Evolutionary conservation across 2,329 filamentous ascomycete species (phyloP), one percentile per base, ranked within the genome.

Genomic region (Bipolaris sorokiniana): DNA sequence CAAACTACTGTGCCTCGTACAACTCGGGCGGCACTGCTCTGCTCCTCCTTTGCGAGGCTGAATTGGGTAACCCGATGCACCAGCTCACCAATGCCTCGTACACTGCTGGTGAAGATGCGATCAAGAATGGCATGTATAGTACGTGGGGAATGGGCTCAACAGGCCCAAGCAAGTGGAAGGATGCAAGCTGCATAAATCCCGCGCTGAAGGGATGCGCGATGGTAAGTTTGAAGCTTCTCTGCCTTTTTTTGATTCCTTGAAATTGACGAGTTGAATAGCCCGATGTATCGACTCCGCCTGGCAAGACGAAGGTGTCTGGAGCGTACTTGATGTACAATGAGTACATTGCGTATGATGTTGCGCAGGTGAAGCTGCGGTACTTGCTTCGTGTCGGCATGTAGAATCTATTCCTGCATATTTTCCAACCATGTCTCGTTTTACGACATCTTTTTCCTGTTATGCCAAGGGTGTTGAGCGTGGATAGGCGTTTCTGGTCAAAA

Each of bases 21-120:
- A 83, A 79, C 58, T 90, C 88, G n/a, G 84, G 83, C n/a, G 84
- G 86, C 18, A 86, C 87, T 20, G 92, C 88, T 0, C 80, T 97
- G 3, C 80, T 96, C 3, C 82, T 97, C 16, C 86, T 97, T 1
- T 96, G 92, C 67, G 92, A 96, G 69, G 91, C 90, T 3, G 89
- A 92, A 76, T 83, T 97, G 2, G 92, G 92, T 5, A 77, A 88
- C 33, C 91, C 91, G 0, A 87, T 94, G 79, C 84, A 89, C 56
- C 82, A 88, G 65, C 81, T 93, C 2, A 80, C 77, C 0, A 0
- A 79, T 11, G 75, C 85, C 1, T 84, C 84, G 18, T 91, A 86
- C 69, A 76, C 79, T 7, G 92, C 92, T 0, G 88, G 83, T 0
- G 81, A 86, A 5, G 80, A 83, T 37, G 90, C 89, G 0, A 86